phyloP scores from a whole-genome alignment of 352 stramenopile genomes.

The Phytopythium boreale region DNA sequence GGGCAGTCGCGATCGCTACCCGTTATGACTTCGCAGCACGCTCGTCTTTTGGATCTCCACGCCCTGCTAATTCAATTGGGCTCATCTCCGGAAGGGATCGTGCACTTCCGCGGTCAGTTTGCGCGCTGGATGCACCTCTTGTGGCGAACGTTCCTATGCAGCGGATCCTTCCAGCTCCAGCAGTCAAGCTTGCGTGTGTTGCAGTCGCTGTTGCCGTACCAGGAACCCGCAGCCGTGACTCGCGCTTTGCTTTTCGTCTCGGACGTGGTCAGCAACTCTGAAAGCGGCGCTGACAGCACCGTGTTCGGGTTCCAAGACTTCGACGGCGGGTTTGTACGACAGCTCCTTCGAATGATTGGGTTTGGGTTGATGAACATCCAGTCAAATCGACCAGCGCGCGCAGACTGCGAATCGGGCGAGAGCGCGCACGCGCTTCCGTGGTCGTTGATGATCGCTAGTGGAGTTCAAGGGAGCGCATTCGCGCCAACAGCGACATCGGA shows the following conservation, averaged over 20 bases:
- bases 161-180: slow-evolving; percentile 48
- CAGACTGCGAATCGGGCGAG: not conserved
- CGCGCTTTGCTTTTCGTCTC: slow-evolving; percentile 15
- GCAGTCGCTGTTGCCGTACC: slow-evolving; percentile 27
- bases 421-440: slow-evolving; percentile 13
- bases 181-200: slow-evolving; percentile 66
- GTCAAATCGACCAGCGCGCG: too few relatives aligned
- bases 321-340: slow-evolving; percentile 36
- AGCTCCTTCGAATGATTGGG: slow-evolving; percentile 44
- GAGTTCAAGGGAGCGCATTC: slow-evolving; percentile 32
- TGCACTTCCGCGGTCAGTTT: slow-evolving; percentile 35
- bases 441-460: slow-evolving; percentile 23
- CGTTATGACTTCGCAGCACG: not conserved
- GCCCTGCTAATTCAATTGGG: slow-evolving; percentile 40
- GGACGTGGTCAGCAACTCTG: not conserved
- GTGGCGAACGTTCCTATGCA: slow-evolving; percentile 41
- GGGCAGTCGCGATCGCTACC: too few relatives aligned
- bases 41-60: slow-evolving; percentile 24
- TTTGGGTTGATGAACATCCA: slow-evolving; percentile 17
- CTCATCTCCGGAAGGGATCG: slow-evolving; percentile 45
- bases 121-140: slow-evolving; percentile 53
- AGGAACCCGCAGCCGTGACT: slow-evolving; percentile 24
- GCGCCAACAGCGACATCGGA: slow-evolving; percentile 11
- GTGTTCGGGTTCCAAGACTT: slow-evolving; percentile 20
- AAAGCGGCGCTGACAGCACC: not conserved